Evolutionary conservation across 352 stramenopile genomes (phyloP).

Genomic region (Pelagophyceae sp.): DNA sequence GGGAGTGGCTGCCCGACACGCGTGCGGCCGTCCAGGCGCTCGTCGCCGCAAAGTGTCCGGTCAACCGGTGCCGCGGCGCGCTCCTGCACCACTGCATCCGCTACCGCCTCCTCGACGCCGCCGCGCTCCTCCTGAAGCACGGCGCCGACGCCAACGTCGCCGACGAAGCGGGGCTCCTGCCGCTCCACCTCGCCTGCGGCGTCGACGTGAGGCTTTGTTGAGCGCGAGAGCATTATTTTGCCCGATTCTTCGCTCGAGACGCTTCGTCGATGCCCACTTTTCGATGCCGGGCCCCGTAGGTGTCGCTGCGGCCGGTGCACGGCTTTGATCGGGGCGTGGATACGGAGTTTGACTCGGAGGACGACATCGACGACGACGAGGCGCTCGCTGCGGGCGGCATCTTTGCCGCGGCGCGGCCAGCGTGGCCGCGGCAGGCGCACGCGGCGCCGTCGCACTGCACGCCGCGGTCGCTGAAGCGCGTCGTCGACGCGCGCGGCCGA

Average conservation of each 20-base stretch:
- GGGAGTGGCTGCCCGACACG: constrained; percentile 1
- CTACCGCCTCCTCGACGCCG: constrained; percentile 5
- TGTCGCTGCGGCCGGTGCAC: background rate
- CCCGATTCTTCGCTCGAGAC: no score
- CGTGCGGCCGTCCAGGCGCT: background rate
- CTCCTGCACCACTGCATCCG: background rate
- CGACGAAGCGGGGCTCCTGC: background rate
- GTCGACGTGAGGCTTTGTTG: background rate
- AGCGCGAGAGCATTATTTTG: no score
- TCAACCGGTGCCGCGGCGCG: background rate
- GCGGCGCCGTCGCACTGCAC: no score
- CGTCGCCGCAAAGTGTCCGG: background rate
- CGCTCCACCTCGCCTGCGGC: background rate
- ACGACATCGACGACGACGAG: background rate
- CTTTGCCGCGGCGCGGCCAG: background rate
- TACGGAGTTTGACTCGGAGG: background rate
- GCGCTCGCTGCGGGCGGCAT: background rate
- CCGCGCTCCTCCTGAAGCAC: background rate
- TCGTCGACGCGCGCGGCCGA: no score
- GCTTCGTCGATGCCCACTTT: no score
- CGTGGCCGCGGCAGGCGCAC: background rate
- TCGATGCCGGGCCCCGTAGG: no score
- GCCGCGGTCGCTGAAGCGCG: no score
- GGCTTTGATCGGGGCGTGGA: background rate
- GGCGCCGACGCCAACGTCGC: background rate